Evolutionary conservation across 2,329 filamentous ascomycete species (phyloP), one percentile per base, ranked within the genome.

Genomic region (Scedosporium minutisporum): DNA sequence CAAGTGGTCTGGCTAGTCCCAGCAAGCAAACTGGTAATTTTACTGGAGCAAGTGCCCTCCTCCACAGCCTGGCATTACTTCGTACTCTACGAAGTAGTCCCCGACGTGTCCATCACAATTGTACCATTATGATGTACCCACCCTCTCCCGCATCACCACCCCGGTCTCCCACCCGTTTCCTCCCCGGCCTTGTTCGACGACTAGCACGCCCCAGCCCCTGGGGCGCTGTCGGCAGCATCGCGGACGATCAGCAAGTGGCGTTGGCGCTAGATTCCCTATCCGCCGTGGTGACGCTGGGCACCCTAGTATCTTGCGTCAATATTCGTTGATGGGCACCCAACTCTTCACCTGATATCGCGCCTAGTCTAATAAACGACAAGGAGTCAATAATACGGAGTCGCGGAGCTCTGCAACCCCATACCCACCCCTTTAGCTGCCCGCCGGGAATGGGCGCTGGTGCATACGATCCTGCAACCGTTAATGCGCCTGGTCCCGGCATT

Each of bases 181-280:
- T 55, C 51, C 21, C 51, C 51, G 21, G 51, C 21, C 51, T 55
- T 23, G 51, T 10, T 38, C 33, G 10, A 38, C 33, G 33, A 38
- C 33, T 38, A 38, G 33, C 10, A 27, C 12, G 6, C 51, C 51
- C 21, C 21, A 25, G 23, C 59, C 58, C 44, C 59, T 61, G 44
- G 23, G 44, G 51, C 9, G 18, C 25, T 25, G 14, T 53, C 59
- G 59, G 59, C 59, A 38, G 25, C 23, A 61, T 51, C 27, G 27
- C 59, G 59, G 59, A 33, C 59, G 59, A 61, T 61, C 46, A 18
- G 7, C 14, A 23, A 27, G 59, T 61, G 59, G 59, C 59, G 59
- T 53, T 55, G 25, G 44, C 44, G 59, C 59, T 44, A 51, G 44
- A 29, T 29, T 9, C 7, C 29, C 23, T 23, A 27, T 55, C 51